Evolutionary conservation across 176 grass and related monocot genomes (phyloP).

Genomic region (Avena insularis): DNA sequence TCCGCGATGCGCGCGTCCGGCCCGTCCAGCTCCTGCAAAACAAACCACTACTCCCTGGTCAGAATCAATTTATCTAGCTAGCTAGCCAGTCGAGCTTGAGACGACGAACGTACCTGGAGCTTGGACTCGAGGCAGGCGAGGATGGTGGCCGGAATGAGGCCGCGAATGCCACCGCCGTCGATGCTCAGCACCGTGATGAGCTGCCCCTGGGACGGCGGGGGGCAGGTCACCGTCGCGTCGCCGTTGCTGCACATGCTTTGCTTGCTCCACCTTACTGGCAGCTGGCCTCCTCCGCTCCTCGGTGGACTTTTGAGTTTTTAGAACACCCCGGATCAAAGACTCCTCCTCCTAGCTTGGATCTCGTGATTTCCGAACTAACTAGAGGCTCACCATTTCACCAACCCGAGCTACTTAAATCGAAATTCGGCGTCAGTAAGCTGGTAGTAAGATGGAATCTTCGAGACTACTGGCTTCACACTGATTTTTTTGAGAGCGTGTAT

Average conservation of each 20-base stretch:
- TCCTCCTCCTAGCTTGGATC: neutral
- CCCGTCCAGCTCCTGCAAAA: slow-evolving; percentile 64
- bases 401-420: neutral
- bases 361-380: neutral
- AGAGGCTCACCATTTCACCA: neutral
- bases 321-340: neutral
- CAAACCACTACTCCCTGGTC: neutral
- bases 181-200: slow-evolving; percentile 15
- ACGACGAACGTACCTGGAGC: too few species aligned
- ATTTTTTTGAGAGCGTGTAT: neutral
- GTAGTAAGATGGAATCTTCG: neutral
- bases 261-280: neutral
- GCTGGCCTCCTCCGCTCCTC: neutral
- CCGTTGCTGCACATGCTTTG: neutral
- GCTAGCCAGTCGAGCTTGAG: too few species aligned
- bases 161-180: slow-evolving; percentile 14
- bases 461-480: neutral
- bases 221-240: neutral
- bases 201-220: neutral
- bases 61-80: neutral
- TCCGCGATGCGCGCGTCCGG: slow-evolving; percentile 58
- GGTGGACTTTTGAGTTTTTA: neutral
- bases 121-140: too few species aligned
- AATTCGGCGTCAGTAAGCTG: neutral
- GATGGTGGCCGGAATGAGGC: neutral